A percentile compares a stretch with the other conserved stretches of the same genome.
These are phyloP conservation scores for Zygosaccharomyces pseudobailii DNA, from an alignment of 1,139 yeast genomes.

Conservation along the genomic window DNA sequence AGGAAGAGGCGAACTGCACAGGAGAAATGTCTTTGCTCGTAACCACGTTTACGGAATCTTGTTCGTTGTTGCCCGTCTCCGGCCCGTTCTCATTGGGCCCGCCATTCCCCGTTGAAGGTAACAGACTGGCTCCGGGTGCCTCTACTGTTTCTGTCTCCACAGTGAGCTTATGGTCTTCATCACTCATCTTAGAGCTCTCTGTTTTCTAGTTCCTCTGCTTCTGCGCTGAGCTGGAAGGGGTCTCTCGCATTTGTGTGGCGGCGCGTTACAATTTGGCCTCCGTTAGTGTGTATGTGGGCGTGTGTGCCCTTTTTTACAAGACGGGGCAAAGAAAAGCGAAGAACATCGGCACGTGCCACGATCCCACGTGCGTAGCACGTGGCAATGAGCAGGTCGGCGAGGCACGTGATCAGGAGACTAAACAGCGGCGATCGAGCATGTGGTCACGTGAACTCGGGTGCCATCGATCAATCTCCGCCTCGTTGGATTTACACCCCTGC, in stretches of 20 bases:
- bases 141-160: constrained; percentile 38
- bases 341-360: neutral
- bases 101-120: constrained; percentile 3
- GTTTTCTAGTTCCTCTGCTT: neutral
- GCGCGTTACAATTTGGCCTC: neutral
- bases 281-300: neutral
- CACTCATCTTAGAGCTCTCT: constrained; percentile 26
- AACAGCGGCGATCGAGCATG: neutral
- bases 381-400: neutral
- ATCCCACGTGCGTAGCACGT: too few species aligned
- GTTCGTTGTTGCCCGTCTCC: neutral
- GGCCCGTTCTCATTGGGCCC: constrained; percentile 1
- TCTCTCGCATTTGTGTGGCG: neutral
- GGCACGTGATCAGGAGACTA: neutral
- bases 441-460: neutral
- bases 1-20: neutral
- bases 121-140: constrained; percentile 21
- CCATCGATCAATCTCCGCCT: too few species aligned
- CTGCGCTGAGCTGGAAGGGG: neutral
- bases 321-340: neutral
- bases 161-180: constrained; percentile 30
- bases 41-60: neutral
- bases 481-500: neutral
- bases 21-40: neutral
- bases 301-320: neutral